phyloP scores from a whole-genome alignment of 164 flowering plant genomes.

The Warburgia ugandensis region DNA sequence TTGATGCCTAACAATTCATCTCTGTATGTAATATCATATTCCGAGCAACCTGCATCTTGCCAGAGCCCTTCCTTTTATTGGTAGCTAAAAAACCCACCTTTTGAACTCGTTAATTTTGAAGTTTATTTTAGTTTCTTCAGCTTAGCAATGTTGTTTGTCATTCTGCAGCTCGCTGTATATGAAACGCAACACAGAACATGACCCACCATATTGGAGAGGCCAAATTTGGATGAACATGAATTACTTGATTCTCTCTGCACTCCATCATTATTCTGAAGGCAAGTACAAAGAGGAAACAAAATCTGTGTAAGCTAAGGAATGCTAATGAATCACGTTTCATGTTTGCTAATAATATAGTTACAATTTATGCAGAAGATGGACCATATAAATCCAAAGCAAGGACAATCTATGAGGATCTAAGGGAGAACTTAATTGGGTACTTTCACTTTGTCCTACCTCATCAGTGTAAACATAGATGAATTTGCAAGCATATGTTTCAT shows the following conservation, averaged over 20 bases:
- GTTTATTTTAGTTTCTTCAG: neutral
- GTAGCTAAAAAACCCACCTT: no score
- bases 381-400: constrained; percentile 45
- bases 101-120: neutral
- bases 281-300: neutral
- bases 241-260: constrained; percentile 88
- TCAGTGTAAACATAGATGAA: no score
- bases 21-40: no score
- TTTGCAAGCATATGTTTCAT: no score
- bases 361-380: constrained; percentile 32
- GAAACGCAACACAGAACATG: constrained; percentile 97
- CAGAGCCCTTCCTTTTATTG: no score
- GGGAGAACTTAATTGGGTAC: constrained; percentile 80
- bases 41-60: no score
- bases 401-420: constrained; percentile 53
- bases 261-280: constrained; percentile 78
- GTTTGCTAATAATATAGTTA: no score
- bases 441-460: no score
- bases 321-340: neutral
- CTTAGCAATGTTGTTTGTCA: constrained; percentile 5
- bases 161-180: constrained; percentile 68
- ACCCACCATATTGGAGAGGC: constrained; percentile 97
- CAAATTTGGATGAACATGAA: constrained; percentile 98
- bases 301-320: neutral
- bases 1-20: no score